Evolutionary conservation across 192 early-diverging fungal genomes (phyloP).

Genomic region (Paraglomus occultum): DNA sequence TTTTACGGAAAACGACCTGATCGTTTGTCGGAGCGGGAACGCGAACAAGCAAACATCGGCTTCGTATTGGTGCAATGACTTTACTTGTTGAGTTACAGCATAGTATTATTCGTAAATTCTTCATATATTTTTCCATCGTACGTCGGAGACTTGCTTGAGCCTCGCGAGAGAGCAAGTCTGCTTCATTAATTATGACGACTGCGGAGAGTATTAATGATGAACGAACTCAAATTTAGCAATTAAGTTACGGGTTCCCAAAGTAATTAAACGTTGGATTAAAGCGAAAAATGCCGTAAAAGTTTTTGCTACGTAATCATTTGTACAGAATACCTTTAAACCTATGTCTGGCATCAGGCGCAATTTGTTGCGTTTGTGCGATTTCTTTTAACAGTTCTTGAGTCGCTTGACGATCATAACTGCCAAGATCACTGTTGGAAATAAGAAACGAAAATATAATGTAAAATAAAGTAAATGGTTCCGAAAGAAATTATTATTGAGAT

Average conservation of each 20-base stretch:
- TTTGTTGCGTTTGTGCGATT: slow-evolving; percentile 92
- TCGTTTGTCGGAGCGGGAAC: slow-evolving; percentile 74
- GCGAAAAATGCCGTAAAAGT: not conserved
- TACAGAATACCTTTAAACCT: slow-evolving; percentile 87
- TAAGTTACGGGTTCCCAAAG: too few relatives aligned
- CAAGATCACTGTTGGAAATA: slow-evolving; percentile 74
- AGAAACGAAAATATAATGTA: not conserved
- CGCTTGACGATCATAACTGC: slow-evolving; percentile 87
- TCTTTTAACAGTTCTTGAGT: slow-evolving; percentile 97
- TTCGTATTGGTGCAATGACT: slow-evolving; percentile 91
- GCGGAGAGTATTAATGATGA: too few relatives aligned
- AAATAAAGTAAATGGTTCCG: slow-evolving; percentile 1
- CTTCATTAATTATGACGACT: slow-evolving; percentile 95
- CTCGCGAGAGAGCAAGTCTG: slow-evolving; percentile 82
- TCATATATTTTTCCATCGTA: slow-evolving; percentile 99
- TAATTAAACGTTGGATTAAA: not conserved
- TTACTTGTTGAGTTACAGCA: slow-evolving; percentile 87
- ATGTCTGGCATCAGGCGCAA: slow-evolving; percentile 74
- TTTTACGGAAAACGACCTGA: too few relatives aligned
- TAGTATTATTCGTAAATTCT: slow-evolving; percentile 88
- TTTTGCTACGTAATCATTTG: too few relatives aligned
- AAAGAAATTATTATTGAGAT: not conserved
- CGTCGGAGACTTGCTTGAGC: slow-evolving; percentile 94
- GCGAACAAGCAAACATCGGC: slow-evolving; percentile 86
- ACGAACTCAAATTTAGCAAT: slow-evolving; percentile 3